Evolutionary conservation across 148 eudicot genomes (phyloP).

Genomic region (Pouteria glomerata): DNA sequence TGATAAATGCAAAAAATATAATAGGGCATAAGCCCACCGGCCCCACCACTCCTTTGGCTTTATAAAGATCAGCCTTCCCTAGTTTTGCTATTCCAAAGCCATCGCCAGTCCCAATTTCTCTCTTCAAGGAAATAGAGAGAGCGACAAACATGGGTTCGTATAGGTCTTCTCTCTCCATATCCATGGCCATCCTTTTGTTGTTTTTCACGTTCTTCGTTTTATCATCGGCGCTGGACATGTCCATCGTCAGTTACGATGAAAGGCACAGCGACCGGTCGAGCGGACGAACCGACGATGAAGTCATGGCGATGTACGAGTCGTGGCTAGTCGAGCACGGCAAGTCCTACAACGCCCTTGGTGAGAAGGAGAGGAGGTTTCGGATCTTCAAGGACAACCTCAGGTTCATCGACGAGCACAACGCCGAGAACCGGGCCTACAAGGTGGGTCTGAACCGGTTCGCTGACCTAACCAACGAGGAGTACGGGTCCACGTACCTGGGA

Average conservation of each 20-base stretch:
- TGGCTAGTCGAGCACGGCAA: conserved; percentile 64
- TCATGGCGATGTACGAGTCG: conserved; percentile 50
- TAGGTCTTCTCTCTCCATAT: neutral
- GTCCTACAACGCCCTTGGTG: conserved; percentile 61
- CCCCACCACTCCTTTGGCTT: neutral
- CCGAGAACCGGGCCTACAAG: conserved; percentile 34
- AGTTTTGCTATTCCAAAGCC: neutral
- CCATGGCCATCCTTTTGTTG: conserved; percentile 10
- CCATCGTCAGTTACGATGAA: conserved; percentile 33
- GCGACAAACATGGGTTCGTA: neutral
- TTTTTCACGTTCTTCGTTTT: conserved; percentile 10
- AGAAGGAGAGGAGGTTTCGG: conserved; percentile 49
- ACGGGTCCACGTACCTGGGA: conserved; percentile 52
- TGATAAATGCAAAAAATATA: too few species aligned
- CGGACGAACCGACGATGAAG: conserved; percentile 34
- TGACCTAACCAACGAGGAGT: conserved; percentile 84
- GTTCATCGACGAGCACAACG: conserved; percentile 64
- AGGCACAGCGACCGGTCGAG: conserved; percentile 13
- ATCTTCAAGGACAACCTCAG: conserved; percentile 59
- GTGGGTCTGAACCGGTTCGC: conserved; percentile 76
- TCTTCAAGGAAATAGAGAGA: neutral
- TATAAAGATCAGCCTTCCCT: neutral
- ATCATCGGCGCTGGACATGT: conserved; percentile 36
- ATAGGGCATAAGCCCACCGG: too few species aligned
- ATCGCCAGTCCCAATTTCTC: neutral